Percentiles rank a stretch among this genome's conserved stretches.
Conservation (phyloP, 2,329 filamentous ascomycete genomes). For the Colletotrichum liaoningense region DNA sequence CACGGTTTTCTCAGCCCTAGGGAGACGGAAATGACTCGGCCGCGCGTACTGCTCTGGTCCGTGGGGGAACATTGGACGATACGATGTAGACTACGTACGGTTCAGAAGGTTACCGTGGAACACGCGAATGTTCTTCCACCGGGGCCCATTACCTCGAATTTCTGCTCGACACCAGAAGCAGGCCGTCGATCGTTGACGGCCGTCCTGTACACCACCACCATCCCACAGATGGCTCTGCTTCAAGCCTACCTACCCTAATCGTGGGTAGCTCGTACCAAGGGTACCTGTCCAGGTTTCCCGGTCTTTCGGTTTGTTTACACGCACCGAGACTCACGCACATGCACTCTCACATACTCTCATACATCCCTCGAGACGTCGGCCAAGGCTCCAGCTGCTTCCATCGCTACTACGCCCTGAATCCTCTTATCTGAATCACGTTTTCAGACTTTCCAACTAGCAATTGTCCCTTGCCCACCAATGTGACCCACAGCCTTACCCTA, state of each 20-base stretch:
- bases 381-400: too few species aligned
- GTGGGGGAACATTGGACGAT: background rate
- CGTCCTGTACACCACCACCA: background rate
- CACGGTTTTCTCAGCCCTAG: background rate
- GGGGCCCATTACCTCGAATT: background rate
- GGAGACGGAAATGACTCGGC: background rate
- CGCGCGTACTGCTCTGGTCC: background rate
- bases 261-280: background rate
- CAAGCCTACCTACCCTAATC: background rate
- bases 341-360: too few species aligned
- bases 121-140: background rate
- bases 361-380: too few species aligned
- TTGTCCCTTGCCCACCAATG: background rate
- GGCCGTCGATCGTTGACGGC: background rate
- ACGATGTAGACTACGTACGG: background rate
- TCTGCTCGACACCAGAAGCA: background rate
- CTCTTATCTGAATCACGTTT: background rate
- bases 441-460: background rate
- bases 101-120: background rate
- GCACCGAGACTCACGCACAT: background rate
- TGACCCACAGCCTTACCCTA: background rate
- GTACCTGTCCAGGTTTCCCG: background rate
- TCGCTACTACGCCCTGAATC: too few species aligned
- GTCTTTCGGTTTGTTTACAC: background rate
- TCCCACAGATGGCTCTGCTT: background rate